A percentile compares a stretch with the other conserved stretches of the same genome.
Evolutionary conservation across 2,329 filamentous ascomycete genomes (phyloP).

Genomic region (Calonectria naviculata): DNA sequence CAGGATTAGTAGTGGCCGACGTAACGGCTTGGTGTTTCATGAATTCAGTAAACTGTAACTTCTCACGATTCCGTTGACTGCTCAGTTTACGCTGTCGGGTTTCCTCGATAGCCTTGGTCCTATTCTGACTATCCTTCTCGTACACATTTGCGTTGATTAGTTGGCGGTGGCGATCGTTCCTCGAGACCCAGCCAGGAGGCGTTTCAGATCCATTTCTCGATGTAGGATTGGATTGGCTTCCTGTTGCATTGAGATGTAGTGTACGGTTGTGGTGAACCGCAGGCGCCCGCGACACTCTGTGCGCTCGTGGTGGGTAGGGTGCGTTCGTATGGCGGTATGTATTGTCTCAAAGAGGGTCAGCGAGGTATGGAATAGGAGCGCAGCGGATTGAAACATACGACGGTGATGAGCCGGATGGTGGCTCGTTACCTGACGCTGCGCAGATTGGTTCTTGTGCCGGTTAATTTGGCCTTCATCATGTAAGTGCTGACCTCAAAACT

Average conservation of each 20-base stretch:
- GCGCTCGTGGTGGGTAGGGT: constrained; percentile 48
- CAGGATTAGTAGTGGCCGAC: constrained; percentile 33
- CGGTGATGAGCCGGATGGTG: constrained; percentile 46
- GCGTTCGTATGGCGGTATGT: constrained; percentile 45
- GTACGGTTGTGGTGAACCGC: constrained; percentile 62
- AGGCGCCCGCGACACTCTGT: constrained; percentile 49
- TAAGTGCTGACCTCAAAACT: background rate
- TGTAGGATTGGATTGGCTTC: constrained; percentile 49
- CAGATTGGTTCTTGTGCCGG: constrained; percentile 75
- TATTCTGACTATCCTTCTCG: constrained; percentile 76
- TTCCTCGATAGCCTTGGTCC: constrained; percentile 78
- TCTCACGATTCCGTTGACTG: constrained; percentile 67
- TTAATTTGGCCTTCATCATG: constrained; percentile 77
- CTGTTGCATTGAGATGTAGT: constrained; percentile 69
- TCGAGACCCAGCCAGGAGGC: constrained; percentile 70
- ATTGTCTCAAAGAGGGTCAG: constrained; percentile 42
- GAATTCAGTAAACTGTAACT: constrained; percentile 61
- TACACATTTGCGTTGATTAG: constrained; percentile 85
- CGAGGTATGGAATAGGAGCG: background rate
- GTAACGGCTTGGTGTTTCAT: constrained; percentile 42
- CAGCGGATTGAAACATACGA: constrained; percentile 44
- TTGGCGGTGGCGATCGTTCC: constrained; percentile 81
- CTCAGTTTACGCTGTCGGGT: constrained; percentile 69
- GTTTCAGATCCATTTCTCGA: constrained; percentile 48
- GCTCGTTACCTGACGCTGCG: constrained; percentile 44